Conservation (phyloP, 2,329 filamentous ascomycete species). For the Exophiala viscosa region DNA sequence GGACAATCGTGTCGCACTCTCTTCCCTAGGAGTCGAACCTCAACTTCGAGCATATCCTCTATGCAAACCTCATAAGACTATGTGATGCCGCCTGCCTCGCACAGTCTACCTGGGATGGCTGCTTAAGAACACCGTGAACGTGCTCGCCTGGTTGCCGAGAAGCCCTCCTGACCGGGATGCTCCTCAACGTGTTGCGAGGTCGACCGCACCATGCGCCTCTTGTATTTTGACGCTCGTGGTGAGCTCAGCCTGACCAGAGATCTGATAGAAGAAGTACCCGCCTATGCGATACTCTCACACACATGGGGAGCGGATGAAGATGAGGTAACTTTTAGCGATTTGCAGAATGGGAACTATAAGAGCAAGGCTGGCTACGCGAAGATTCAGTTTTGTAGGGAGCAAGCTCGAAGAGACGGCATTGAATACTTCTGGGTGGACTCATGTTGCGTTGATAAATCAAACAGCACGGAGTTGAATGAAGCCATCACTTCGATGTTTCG, state of each 20-base stretch:
- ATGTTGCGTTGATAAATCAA: constrained; percentile 29
- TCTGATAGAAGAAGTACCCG: constrained; percentile 3
- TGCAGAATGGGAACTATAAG: not conserved
- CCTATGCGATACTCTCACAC: constrained; percentile 27
- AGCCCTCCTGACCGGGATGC: too few relatives aligned
- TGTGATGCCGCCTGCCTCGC: too few relatives aligned
- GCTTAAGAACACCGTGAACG: too few relatives aligned
- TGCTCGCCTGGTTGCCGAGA: too few relatives aligned
- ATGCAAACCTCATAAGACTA: too few relatives aligned
- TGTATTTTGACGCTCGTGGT: not conserved
- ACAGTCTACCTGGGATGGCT: too few relatives aligned
- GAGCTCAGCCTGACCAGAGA: not conserved
- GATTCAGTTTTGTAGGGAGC: constrained; percentile 7
- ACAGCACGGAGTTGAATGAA: constrained; percentile 21
- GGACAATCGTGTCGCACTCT: too few relatives aligned
- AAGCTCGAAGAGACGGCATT: constrained; percentile 6
- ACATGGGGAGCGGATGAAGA: constrained; percentile 24
- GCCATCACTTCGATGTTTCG: constrained; percentile 27
- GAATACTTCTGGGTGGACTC: constrained; percentile 29
- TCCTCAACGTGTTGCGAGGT: too few relatives aligned
- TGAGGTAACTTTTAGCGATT: constrained; percentile 15
- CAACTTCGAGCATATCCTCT: too few relatives aligned
- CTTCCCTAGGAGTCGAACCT: too few relatives aligned
- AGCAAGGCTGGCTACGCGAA: constrained; percentile 9
- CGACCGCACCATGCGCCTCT: too few relatives aligned